phyloP scores from a whole-genome alignment of 768 basidiomycete species.

The Clitopilus passeckerianus region DNA sequence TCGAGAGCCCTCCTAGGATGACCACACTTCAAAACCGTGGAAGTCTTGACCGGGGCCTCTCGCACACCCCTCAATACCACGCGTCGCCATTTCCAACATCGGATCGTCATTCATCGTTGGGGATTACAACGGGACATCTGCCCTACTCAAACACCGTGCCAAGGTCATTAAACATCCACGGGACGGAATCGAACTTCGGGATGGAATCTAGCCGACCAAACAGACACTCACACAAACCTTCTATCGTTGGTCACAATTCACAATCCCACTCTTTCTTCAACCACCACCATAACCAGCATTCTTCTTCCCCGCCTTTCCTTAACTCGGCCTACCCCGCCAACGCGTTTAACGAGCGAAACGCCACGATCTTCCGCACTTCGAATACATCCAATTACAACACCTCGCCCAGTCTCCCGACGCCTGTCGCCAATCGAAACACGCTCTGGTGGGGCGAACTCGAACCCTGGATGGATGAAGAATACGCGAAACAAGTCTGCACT shows the following conservation, averaged over 20 bases:
- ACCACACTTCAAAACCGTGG: conserved; percentile 16
- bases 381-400: conserved; percentile 8
- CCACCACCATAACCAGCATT: conserved; percentile 31
- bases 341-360: conserved; percentile 25
- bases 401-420: conserved; percentile 20
- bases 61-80: conserved; percentile 13
- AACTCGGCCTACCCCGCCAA: conserved; percentile 20
- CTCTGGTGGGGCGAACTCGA: conserved; percentile 89
- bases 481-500: conserved; percentile 81
- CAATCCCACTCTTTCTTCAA: conserved; percentile 39
- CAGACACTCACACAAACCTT: conserved; percentile 30
- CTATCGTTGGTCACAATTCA: conserved; percentile 20
- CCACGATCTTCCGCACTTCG: conserved; percentile 21
- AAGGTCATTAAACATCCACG: conserved; percentile 22
- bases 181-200: conserved; percentile 24
- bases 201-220: conserved; percentile 27
- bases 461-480: conserved; percentile 97
- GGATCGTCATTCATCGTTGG: conserved; percentile 26
- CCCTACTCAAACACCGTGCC: conserved; percentile 15
- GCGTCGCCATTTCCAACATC: conserved; percentile 15
- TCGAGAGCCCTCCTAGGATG: conserved; percentile 29
- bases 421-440: conserved; percentile 45
- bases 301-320: conserved; percentile 29
- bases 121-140: conserved; percentile 9
- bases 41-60: conserved; percentile 15